These are phyloP conservation scores for Syzygium syzygioides DNA, from an alignment of 441 rosid genomes.

Conservation along the genomic window DNA sequence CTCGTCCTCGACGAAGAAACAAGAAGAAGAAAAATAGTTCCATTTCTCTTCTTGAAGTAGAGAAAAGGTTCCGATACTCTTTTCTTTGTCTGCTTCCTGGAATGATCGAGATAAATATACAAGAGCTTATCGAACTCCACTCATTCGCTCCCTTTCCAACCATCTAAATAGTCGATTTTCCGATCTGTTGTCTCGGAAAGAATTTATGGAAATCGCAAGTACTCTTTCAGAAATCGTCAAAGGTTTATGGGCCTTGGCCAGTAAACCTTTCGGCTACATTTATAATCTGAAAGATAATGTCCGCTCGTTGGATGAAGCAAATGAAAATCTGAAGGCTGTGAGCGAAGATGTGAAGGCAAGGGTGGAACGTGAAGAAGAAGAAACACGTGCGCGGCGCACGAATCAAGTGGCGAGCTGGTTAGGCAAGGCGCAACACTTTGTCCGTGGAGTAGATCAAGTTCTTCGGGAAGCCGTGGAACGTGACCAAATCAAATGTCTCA, in stretches of 20 bases:
- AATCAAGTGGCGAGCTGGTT: slow-evolving; percentile 6
- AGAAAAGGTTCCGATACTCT: no score
- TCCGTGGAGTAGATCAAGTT: background rate
- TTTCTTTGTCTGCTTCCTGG: no score
- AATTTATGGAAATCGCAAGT: background rate
- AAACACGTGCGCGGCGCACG: background rate
- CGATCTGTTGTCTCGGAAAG: background rate
- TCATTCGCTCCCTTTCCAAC: no score
- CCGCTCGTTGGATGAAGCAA: background rate
- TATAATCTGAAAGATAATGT: background rate
- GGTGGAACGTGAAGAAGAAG: background rate
- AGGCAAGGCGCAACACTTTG: background rate
- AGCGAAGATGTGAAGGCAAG: background rate
- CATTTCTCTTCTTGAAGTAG: background rate
- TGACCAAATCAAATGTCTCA: slow-evolving; percentile 11
- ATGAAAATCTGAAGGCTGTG: background rate
- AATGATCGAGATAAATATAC: no score
- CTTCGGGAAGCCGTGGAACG: background rate
- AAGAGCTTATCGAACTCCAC: no score
- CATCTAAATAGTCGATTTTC: background rate
- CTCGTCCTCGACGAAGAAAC: background rate
- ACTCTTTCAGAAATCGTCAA: background rate
- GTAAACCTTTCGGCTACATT: background rate
- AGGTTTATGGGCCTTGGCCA: background rate
- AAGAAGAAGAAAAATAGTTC: background rate